Evolutionary conservation across 805 yeast genomes (phyloP).

Genomic region (Dipodascus geniculatus): DNA sequence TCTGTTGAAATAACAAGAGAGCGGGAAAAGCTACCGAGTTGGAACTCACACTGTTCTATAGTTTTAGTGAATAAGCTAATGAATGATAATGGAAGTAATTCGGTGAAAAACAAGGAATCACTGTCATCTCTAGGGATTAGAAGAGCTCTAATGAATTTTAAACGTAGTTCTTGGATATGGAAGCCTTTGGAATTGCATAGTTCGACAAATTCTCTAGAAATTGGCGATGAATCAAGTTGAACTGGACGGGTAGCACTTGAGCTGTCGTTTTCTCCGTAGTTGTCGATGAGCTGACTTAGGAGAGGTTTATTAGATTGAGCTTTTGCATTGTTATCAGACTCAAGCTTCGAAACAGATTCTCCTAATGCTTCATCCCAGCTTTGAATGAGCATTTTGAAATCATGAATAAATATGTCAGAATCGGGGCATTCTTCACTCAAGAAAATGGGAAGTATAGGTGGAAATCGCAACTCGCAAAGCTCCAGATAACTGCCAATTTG

Average conservation of each 20-base stretch:
- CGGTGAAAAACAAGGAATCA: slow-evolving; percentile 27
- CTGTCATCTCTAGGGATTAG: slow-evolving; percentile 3
- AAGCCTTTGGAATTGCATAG: slow-evolving; percentile 18
- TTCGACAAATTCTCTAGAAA: slow-evolving; percentile 16
- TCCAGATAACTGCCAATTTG: slow-evolving; percentile 13
- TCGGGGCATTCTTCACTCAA: slow-evolving; percentile 7
- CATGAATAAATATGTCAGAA: slow-evolving; percentile 16
- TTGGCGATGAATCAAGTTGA: background rate
- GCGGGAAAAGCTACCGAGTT: slow-evolving; percentile 11
- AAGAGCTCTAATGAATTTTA: slow-evolving; percentile 20
- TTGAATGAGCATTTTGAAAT: slow-evolving; percentile 25
- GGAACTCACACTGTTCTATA: slow-evolving; percentile 17
- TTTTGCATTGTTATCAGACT: background rate
- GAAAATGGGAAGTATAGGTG: slow-evolving; percentile 13
- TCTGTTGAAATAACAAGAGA: slow-evolving; percentile 1
- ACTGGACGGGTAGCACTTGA: background rate
- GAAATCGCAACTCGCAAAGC: slow-evolving; percentile 9
- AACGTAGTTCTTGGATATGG: slow-evolving; percentile 31
- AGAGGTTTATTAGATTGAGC: background rate
- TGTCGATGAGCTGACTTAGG: background rate
- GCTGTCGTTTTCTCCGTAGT: background rate
- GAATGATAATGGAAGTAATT: slow-evolving; percentile 30
- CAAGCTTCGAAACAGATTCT: slow-evolving; percentile 15
- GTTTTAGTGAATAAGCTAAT: slow-evolving; percentile 25
- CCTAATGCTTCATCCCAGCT: slow-evolving; percentile 27